Evolutionary conservation across 495 filamentous ascomycete genomes (phyloP), one percentile per base, ranked within the genome.

Genomic region (Aspergillus cavernicola): DNA sequence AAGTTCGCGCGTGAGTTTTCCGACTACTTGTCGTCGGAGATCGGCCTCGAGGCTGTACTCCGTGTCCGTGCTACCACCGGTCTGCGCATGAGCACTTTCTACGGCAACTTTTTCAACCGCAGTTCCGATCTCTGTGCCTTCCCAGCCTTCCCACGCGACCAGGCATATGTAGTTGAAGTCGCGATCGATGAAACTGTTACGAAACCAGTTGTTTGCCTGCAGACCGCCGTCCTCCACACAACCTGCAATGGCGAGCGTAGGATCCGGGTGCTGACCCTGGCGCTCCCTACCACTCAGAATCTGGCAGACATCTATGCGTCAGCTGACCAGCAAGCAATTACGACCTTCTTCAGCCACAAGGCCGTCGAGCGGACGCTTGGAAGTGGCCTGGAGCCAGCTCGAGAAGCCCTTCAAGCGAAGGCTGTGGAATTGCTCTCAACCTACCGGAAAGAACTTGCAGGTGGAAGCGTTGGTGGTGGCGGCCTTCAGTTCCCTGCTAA

Each of bases 61-160:
- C 87, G 93, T 55, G 95, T 98, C 6, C 82, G 93, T 55, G 92
- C 92, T 20, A 97, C 95, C 9, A 97, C 92, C 10, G 93, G 93
- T 40, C 74, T 98, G 42, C 85, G 93, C 28, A 97, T 97, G 90
- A 95, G 80, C 74, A 89, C 92, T 0, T 98, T 98, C 76, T 98
- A 97, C 70, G 93, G 93, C 55, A 98, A 98, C 71, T 98, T 98
- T 73, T 98, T 98, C 80, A 98, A 97, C 72, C 82, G 93, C 50
- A 92, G 87, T 63, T 96, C 90, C 15, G 95, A 98, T 72, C 85
- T 98, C 42, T 97, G 92, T 65, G 92, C 92, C 19, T 97, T 97
- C 79, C 92, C 92, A 1, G 93, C 95, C 5, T 97, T 98, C 77
- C 93, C 93, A 16, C 84, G 93, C 64, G 93, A 98, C 64, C 93